Evolutionary conservation across 2,329 filamentous ascomycete genomes (phyloP).

Genomic region (Leptographium wingfieldii): DNA sequence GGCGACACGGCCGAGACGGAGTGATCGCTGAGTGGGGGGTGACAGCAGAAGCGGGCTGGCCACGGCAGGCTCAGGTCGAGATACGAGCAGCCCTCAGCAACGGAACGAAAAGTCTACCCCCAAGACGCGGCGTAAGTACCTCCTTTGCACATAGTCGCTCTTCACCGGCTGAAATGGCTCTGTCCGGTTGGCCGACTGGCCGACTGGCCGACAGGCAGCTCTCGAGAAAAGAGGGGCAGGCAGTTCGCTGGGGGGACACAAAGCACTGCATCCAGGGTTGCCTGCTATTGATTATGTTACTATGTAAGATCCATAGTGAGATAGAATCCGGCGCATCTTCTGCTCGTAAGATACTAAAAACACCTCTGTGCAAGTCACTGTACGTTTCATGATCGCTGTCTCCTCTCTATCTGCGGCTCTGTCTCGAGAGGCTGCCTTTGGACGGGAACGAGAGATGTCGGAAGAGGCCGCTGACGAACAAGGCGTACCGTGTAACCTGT

Average conservation of each 20-base stretch:
- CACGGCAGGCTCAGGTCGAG: neutral
- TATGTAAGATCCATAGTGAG: neutral
- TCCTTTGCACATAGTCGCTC: neutral
- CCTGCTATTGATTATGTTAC: neutral
- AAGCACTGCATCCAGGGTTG: neutral
- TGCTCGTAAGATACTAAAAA: neutral
- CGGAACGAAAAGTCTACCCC: neutral
- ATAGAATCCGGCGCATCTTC: neutral
- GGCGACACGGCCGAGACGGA: neutral
- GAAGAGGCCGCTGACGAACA: too few species aligned
- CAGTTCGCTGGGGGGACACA: neutral
- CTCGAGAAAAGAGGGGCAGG: neutral
- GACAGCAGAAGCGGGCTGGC: neutral
- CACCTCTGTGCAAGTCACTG: neutral
- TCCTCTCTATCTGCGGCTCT: neutral
- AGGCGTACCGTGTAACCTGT: too few species aligned
- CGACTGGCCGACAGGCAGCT: neutral
- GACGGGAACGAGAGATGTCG: too few species aligned
- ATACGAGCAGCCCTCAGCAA: neutral
- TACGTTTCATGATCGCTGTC: neutral
- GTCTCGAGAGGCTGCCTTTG: neutral
- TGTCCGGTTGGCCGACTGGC: neutral
- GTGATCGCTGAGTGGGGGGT: neutral
- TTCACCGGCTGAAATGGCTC: constrained; percentile 2
- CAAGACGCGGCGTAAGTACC: neutral